These are phyloP conservation scores for Physcomitrium patens DNA, from an alignment of 225 moss, liverwort and hornwort species.

Conservation along the genomic window DNA sequence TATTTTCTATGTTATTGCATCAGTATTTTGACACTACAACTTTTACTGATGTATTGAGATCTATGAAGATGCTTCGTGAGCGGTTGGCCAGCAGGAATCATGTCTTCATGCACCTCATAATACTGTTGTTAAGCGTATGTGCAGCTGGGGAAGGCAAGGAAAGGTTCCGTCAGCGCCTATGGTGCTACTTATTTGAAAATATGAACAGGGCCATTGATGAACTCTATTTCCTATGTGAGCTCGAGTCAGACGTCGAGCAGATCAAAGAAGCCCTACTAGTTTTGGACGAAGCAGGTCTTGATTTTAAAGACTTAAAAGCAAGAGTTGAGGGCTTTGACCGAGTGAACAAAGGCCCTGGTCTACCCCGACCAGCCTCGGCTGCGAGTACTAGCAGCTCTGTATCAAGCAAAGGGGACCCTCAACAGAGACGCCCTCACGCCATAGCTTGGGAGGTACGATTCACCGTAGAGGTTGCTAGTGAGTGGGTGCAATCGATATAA, in stretches of 20 bases:
- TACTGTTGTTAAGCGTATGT: not conserved
- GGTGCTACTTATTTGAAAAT: conserved; percentile 51
- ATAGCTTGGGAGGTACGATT: not conserved
- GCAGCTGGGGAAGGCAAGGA: conserved; percentile 31
- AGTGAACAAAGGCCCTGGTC: conserved; percentile 24
- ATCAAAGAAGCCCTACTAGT: conserved; percentile 40
- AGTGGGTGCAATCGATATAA: too few species aligned
- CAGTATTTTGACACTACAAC: not conserved
- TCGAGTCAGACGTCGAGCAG: conserved; percentile 42
- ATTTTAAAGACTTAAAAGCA: conserved; percentile 43
- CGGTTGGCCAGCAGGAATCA: not conserved
- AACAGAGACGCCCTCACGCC: conserved; percentile 14
- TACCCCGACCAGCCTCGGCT: conserved; percentile 11
- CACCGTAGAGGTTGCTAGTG: too few species aligned
- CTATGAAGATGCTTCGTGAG: not conserved
- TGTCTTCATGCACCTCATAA: not conserved
- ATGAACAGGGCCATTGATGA: conserved; percentile 48
- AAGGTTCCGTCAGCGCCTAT: conserved; percentile 38
- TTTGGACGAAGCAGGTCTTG: conserved; percentile 36
- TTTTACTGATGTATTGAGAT: not conserved
- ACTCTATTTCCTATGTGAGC: conserved; percentile 44
- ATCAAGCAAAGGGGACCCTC: conserved; percentile 6
- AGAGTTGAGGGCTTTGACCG: conserved; percentile 30
- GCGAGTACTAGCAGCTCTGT: not conserved
- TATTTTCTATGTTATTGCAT: not conserved